Evolutionary conservation across 805 yeast genomes (phyloP), one percentile per base, ranked within the genome.

Genomic region (Saccharomycopsis oosterbeekiorum): DNA sequence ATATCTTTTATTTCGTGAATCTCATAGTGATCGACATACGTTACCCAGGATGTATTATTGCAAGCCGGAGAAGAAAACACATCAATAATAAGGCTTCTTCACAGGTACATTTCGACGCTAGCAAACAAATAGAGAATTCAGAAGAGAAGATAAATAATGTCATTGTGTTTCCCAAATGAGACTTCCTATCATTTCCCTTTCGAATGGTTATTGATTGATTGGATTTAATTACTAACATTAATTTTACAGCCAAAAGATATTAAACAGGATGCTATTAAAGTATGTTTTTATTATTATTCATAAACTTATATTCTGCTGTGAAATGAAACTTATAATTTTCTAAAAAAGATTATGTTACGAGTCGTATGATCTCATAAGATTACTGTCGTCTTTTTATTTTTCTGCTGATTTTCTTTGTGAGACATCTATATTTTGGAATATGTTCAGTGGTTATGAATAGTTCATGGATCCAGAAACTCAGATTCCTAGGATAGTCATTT

Each of bases 181-280:
- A 8, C 17, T 40, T 42, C n/a, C 5, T 41, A 6, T 42, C 15
- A 42, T 56, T 21, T 21, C 12, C 15, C 39, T 15, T 17, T 24
- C 26, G 11, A 17, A 40, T 55, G 15, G 24, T 19, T 34, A 17
- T 17, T 29, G 41, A 53, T 17, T 53, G 29, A 34, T 34, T 34
- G 56, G 36, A 57, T 21, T 24, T 47, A 58, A 34, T 53, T 63
- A 63, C 65, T 63, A 63, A 63, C 65, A 36, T 19, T 54, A 57
- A 15, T 15, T 34, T 41, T 56, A 43, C 58, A 73, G 73, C 94
- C 97, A 74, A 83, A 80, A 73, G 97, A 91, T 77, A 86, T 91
- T 74, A 85, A 86, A 73, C 86, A 84, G 73, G 87, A 84, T 68
- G 86, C 90, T 71, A 84, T 89, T 71, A 88, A 84, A 86, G 94